Evolutionary conservation across 441 rosid species (phyloP).

Genomic region (Pelargonium australe): DNA sequence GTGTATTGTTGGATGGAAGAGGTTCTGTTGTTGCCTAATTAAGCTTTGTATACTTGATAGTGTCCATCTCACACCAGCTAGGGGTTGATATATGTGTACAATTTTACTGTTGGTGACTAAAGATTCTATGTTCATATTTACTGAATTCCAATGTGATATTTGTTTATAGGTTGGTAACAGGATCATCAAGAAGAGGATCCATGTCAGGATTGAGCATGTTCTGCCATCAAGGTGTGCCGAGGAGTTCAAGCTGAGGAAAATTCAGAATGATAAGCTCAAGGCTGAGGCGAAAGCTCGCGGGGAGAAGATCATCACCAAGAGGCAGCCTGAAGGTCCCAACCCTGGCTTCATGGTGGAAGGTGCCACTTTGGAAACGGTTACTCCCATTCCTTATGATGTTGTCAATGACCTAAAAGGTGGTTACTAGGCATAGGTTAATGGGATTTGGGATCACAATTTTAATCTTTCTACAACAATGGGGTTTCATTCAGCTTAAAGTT

Average conservation of each 20-base stretch:
- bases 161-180: constrained; percentile 22
- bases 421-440: not conserved
- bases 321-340: constrained; percentile 23
- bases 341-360: constrained; percentile 26
- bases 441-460: not conserved
- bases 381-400: constrained; percentile 22
- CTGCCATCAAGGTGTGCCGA: constrained; percentile 23
- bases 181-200: constrained; percentile 13
- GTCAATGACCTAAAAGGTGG: constrained; percentile 24
- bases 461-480: not conserved
- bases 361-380: constrained; percentile 19
- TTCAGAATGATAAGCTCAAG: constrained; percentile 19
- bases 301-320: constrained; percentile 25
- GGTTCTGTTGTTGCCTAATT: too few relatives aligned
- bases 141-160: too few relatives aligned
- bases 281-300: constrained; percentile 22
- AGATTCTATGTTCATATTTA: too few relatives aligned
- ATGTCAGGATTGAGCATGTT: constrained; percentile 23
- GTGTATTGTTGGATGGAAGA: too few relatives aligned
- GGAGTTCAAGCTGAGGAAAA: constrained; percentile 23
- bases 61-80: too few relatives aligned
- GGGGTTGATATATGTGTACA: too few relatives aligned
- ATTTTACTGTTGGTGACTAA: too few relatives aligned
- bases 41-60: too few relatives aligned
- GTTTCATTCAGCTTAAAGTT: not conserved